Percentiles rank a stretch among this genome's conserved stretches.
phyloP scores from a whole-genome alignment of 805 yeast genomes.

The Teunomyces cretensis region DNA sequence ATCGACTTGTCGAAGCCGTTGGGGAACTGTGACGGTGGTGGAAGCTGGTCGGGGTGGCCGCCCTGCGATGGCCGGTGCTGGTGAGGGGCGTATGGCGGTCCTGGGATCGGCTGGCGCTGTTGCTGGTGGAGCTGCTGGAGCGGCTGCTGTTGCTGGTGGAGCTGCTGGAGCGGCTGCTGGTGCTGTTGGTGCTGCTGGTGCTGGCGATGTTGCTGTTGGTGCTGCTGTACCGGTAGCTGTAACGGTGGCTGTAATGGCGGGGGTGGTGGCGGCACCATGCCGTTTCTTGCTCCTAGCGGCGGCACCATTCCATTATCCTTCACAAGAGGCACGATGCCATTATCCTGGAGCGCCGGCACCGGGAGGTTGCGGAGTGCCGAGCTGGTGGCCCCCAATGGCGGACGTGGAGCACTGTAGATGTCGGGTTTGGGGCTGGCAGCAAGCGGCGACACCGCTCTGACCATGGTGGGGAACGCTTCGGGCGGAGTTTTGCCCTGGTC shows the following conservation, averaged over 20 bases:
- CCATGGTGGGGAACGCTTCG: not conserved
- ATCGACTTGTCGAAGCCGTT: not conserved
- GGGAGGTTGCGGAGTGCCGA: not conserved
- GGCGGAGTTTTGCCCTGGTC: constrained; percentile 6
- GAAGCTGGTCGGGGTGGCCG: not conserved
- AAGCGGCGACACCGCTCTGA: not conserved
- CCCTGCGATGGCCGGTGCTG: not conserved
- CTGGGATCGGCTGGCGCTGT: too few species aligned
- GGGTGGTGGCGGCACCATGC: not conserved
- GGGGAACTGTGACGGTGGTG: not conserved
- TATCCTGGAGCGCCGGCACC: not conserved
- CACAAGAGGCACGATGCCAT: not conserved
- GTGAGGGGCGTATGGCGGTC: not conserved
- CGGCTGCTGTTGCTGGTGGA: not conserved
- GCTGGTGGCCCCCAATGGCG: not conserved
- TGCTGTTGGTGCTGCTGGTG: not conserved
- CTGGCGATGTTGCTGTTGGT: not conserved
- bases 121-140: not conserved
- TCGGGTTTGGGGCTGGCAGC: not conserved
- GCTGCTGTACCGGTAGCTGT: not conserved
- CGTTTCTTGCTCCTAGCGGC: not conserved
- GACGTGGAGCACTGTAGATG: not conserved
- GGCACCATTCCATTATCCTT: not conserved
- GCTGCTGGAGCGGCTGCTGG: not conserved
- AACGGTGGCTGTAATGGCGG: not conserved